These are phyloP conservation scores for Sanghuangporus baumii DNA, from an alignment of 1,284 basidiomycete genomes.

Conservation along the genomic window DNA sequence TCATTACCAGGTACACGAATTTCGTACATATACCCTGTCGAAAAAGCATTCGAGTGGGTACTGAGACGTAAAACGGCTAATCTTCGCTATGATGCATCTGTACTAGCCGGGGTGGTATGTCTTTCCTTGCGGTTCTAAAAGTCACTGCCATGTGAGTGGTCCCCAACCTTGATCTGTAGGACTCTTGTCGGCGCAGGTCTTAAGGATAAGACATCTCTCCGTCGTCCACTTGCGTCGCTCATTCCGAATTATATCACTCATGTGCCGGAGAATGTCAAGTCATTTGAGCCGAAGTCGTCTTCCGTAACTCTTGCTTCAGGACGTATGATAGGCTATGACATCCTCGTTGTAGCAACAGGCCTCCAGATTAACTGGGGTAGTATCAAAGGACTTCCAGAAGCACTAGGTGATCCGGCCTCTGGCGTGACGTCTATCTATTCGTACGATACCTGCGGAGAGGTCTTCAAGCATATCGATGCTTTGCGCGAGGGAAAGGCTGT, in stretches of 20 bases:
- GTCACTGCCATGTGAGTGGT: not conserved
- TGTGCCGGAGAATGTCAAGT: constrained; percentile 68
- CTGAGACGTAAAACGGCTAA: no score
- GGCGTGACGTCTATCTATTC: constrained; percentile 96
- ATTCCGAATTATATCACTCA: constrained; percentile 73
- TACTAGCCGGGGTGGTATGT: constrained; percentile 71
- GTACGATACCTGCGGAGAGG: constrained; percentile 83
- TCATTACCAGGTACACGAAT: constrained; percentile 62
- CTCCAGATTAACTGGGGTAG: constrained; percentile 80
- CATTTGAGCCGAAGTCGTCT: constrained; percentile 75
- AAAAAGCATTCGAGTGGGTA: no score
- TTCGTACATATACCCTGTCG: not conserved
- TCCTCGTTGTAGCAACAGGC: constrained; percentile 85
- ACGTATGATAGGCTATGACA: constrained; percentile 75
- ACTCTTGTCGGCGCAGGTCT: constrained; percentile 91
- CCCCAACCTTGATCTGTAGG: constrained; percentile 38
- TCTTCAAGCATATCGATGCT: constrained; percentile 74
- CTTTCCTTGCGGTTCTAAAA: no score
- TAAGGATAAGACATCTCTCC: constrained; percentile 61
- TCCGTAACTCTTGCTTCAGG: constrained; percentile 71
- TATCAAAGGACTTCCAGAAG: constrained; percentile 75
- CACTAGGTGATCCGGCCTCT: constrained; percentile 69
- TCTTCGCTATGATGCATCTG: not conserved
- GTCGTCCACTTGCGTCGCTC: constrained; percentile 61
- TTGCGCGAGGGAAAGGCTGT: constrained; percentile 80